Evolutionary conservation across 2,329 filamentous ascomycete species (phyloP).

Genomic region (Blastomyces emzantsi): DNA sequence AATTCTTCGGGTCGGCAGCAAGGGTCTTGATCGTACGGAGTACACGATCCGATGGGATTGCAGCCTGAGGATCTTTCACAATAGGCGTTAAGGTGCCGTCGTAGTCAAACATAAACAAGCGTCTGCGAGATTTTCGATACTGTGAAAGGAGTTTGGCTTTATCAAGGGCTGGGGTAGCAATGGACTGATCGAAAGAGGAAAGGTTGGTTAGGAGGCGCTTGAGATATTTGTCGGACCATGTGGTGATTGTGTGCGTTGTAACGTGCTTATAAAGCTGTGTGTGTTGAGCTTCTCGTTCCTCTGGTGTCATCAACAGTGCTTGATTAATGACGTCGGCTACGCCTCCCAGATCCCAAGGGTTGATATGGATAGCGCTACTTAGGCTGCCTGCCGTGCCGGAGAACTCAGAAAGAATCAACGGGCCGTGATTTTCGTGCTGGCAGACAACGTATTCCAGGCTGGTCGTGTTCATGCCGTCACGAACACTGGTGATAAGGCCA

Average conservation of each 20-base stretch:
- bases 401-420: conserved; percentile 91
- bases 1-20: conserved; percentile 69
- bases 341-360: conserved; percentile 83
- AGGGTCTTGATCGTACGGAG: conserved; percentile 71
- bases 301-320: conserved; percentile 65
- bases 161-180: conserved; percentile 75
- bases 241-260: conserved; percentile 72
- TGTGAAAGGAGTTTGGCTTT: conserved; percentile 59
- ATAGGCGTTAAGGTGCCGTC: conserved; percentile 95
- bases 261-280: conserved; percentile 71
- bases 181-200: conserved; percentile 62
- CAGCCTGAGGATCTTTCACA: conserved; percentile 80
- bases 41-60: conserved; percentile 76
- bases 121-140: conserved; percentile 65
- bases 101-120: conserved; percentile 98
- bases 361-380: conserved; percentile 83
- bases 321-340: conserved; percentile 76
- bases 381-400: conserved; percentile 86
- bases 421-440: conserved; percentile 77
- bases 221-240: conserved; percentile 74
- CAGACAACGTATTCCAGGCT: conserved; percentile 91
- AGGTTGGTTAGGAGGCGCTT: conserved; percentile 72
- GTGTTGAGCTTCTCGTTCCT: conserved; percentile 61
- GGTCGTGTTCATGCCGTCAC: conserved; percentile 97
- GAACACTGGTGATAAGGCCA: conserved; percentile 87